Base-by-base conservation (phyloP, 192 early-diverging fungal species). In the Linnemannia elongata region DNA sequence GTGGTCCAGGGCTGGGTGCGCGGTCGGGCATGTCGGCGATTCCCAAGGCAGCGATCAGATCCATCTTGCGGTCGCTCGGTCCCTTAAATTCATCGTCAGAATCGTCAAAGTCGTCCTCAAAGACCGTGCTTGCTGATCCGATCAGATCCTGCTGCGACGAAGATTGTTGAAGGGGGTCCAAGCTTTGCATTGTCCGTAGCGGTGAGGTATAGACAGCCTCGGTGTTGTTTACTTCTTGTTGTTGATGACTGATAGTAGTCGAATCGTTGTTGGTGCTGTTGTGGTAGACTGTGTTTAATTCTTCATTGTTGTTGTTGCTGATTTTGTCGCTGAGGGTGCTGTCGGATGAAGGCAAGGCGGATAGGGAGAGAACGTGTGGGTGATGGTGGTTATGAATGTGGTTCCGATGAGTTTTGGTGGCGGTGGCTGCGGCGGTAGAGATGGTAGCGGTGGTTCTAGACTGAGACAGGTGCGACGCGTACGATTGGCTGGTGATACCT, bases 31-130 rank as follows among this genome's bases (percentile, higher is more conserved):
- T 15, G 22, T 80, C 83, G 1, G 74, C 70, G 35, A 85, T 85
- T 6, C 78, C 74, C 33, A 85, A 44, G 6, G 83, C 83, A 1
- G 83, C 55, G 12, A 85, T 85, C 24, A 85, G 44, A 38, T 85
- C 78, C 69, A 85, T 80, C 24, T 85, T 76, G 35, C 44, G 38
- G 30, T 80, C 74, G 22, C 35, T 73, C 18, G 27, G 20, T 5
- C 35, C 30, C 3, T 8, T 39, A 9, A 30, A 1, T 36, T 77
- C 75, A 9, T 66, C 47, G 17, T 66, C 69, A 1, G 24, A 13
- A 36, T 77, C 68, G 52, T 70, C 54, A n/a, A 74, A 74, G 27
- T 77, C 75, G 17, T 77, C 54, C 18, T 83, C 76, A 22, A 27
- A n/a, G 30, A 66, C 54, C 17, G 73, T 69, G 60, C 60, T 66